Evolutionary conservation across 2,329 filamentous ascomycete species (phyloP), one percentile per base, ranked within the genome.

Genomic region (Botrytis squamosa): DNA sequence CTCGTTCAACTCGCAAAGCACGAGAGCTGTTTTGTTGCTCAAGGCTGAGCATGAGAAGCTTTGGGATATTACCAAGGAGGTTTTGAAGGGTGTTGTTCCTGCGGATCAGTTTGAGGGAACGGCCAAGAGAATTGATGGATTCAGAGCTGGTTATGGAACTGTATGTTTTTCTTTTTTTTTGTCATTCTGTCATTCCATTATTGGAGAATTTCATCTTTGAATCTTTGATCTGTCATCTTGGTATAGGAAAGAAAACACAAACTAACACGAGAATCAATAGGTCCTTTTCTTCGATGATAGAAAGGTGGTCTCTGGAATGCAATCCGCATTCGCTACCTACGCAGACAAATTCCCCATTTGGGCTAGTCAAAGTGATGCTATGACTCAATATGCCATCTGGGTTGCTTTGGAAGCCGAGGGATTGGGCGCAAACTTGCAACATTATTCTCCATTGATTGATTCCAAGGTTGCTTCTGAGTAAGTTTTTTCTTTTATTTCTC

Each of bases 401-500:
- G 91, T 91, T 29, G 92, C 91, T 6, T 89, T 97, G 73, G 92
- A 95, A 84, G 87, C 91, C 75, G 93, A 96, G 82, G 94, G 94
- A 44, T 88, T 97, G 73, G 94, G 94, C 77, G 92, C 91, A 81
- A 97, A 95, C 87, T 87, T 97, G 71, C 94, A 97, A 87, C 94
- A 97, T 86, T 97, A 97, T 87, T 96, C 94, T 88, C 94, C 94
- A 33, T 83, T 97, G 74, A 89, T 97, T 78, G 92, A 97, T 84
- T 86, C 87, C 77, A 89, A 90, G 84, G 91, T 94, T 71, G 84
- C 87, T 63, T 33, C 40, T 33, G 20, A 57, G 71, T 71, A 22
- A 63, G 68, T 70, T 20, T 29, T 59, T n/a, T 36, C 12, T 49
- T 12, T 29, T 36, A 1, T 12, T 49, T 63, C 62, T 38, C 25